Conservation (phyloP, 331 rosid species). For the Malus hybrid region DNA sequence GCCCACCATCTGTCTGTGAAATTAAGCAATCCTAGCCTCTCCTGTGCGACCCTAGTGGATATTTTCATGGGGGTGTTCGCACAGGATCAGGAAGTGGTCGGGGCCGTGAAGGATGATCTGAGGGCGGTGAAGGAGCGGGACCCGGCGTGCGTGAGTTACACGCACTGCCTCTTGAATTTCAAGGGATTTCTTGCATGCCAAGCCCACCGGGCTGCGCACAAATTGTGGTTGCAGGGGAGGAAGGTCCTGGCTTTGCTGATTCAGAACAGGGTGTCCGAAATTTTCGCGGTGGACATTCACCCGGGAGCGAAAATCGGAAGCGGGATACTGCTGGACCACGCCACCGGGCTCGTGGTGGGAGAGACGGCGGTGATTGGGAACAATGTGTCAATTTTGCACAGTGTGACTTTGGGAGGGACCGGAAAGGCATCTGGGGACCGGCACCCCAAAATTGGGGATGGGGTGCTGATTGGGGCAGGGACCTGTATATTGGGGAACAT, state of each 20-base stretch:
- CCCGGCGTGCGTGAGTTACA: conserved; percentile 84
- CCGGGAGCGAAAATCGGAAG: conserved; percentile 84
- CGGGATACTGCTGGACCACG: conserved; percentile 80
- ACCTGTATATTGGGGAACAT: conserved; percentile 75
- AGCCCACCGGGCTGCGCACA: conserved; percentile 71
- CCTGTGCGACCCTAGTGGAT: conserved; percentile 42
- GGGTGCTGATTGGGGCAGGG: conserved; percentile 86
- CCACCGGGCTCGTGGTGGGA: conserved; percentile 78
- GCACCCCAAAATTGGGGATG: conserved; percentile 89
- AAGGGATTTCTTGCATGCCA: conserved; percentile 82
- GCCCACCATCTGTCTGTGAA: conserved; percentile 52
- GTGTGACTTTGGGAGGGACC: conserved; percentile 70
- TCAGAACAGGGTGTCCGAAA: conserved; percentile 74
- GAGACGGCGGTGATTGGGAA: conserved; percentile 87
- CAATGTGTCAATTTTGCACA: conserved; percentile 72
- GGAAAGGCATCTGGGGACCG: conserved; percentile 75
- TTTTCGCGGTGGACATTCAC: conserved; percentile 71
- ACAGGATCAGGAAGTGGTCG: conserved; percentile 32
- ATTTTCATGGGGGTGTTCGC: conserved; percentile 38
- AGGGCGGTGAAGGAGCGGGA: conserved; percentile 71
- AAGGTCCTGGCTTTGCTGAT: conserved; percentile 51
- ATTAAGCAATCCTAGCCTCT: conserved; percentile 49
- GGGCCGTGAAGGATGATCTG: conserved; percentile 39
- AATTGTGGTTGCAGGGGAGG: conserved; percentile 56
- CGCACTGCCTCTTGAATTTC: conserved; percentile 69